Base-by-base conservation (phyloP, 352 stramenopile species). In the Globisporangium heterothallicum region DNA sequence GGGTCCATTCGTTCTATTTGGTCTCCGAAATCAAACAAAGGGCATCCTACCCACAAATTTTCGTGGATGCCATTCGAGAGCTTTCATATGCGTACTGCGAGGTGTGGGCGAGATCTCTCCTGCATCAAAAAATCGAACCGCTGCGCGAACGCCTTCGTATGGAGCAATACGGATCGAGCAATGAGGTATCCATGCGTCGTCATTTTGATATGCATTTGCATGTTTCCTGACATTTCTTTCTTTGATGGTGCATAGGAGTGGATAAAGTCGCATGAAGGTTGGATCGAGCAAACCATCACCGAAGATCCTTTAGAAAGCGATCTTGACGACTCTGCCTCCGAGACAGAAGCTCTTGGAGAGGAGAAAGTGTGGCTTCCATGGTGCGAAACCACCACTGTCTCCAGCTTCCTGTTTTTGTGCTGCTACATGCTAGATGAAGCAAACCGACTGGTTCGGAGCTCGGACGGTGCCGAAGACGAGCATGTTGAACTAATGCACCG, bases 311-410 rank as follows among this genome's bases (percentile, higher is more conserved):
- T 75, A 35, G 56, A 53, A 30, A 62, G 62, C 41, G 73, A 72
- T 49, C 58, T 57, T 1, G 68, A 73, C 36, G 63, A 69, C 41
- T 67, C 64, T 4, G 68, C 65, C 0, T 81, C 69, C 0, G 69
- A 82, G 30, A 64, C 63, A 21, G 73, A 81, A 21, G 46, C 53
- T 34, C 49, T 79, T 4, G 58, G 61, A n/a, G 74, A 84, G 18
- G 80, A 91, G 42, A 87, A 90, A 30, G 73, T 95, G 12, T 93
- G 80, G 80, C 67, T 95, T 1, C 82, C 84, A 14, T 95, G 82
- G 82, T 86, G 74, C 34, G 84, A 92, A 54, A 92, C 82, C 3
- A 71, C 84, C 6, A 84, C 68, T 6, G 74, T 95, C 13, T 93
- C 84, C 10, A 91, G 75, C 45, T 93, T 91, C 55, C 57, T 93